Evolutionary conservation across 2,329 filamentous ascomycete genomes (phyloP).

Genomic region (Talaromyces atroroseus): DNA sequence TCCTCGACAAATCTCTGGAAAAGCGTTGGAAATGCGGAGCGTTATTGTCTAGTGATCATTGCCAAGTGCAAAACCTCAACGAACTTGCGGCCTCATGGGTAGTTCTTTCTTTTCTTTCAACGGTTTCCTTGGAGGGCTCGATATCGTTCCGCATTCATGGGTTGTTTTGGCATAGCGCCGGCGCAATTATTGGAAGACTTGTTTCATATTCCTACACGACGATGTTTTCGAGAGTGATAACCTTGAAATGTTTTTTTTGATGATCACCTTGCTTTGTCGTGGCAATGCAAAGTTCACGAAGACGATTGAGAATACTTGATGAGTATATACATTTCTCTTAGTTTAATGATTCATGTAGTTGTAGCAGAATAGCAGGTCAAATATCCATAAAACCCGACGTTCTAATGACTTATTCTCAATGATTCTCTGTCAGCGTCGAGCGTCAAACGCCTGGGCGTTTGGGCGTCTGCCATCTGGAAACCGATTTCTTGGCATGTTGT

Average conservation of each 20-base stretch:
- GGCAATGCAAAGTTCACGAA: conserved; percentile 1
- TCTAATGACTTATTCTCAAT: not conserved
- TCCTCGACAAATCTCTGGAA: not conserved
- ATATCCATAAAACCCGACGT: not conserved
- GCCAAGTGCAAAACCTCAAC: conserved; percentile 1
- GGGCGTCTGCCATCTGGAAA: not conserved
- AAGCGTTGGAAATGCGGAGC: not conserved
- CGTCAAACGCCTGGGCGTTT: conserved; percentile 1
- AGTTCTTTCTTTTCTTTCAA: not conserved
- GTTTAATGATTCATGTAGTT: conserved; percentile 12
- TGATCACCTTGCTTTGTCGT: conserved; percentile 7
- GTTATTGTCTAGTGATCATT: not conserved
- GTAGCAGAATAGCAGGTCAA: conserved; percentile 10
- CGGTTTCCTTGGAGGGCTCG: conserved; percentile 1
- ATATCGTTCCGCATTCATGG: conserved; percentile 10
- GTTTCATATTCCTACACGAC: conserved; percentile 9
- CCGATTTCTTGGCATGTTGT: not conserved
- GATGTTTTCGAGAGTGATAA: conserved; percentile 6
- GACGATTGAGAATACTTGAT: conserved; percentile 8
- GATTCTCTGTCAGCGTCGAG: not conserved
- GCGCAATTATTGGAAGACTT: conserved; percentile 16
- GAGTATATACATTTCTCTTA: conserved; percentile 12
- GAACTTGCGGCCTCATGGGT: not conserved
- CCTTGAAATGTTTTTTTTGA: conserved; percentile 4
- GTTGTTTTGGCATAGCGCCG: conserved; percentile 18